Base-by-base conservation (phyloP, 768 basidiomycete species). In the Tephrocybe sp. region DNA sequence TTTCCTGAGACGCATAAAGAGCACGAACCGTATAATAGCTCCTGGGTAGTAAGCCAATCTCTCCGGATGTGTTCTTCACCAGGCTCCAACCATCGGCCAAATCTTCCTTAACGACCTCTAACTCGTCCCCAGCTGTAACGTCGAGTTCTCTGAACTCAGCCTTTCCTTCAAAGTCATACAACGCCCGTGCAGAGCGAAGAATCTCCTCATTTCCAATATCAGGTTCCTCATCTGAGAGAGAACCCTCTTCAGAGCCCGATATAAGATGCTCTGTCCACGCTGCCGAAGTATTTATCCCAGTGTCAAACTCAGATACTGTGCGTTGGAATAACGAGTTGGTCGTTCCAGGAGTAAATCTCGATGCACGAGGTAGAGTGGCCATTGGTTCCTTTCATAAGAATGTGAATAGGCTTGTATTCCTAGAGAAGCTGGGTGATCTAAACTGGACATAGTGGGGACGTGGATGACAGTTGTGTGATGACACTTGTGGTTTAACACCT, bases 111-210 rank as follows among this genome's bases (percentile, higher is more conserved):
- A 36, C 34, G 15, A 36, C 34, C 11, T 36, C 11, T 36, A 36
- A 36, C 9, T 12, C 34, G 15, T 90, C 86, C 11, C 90, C 89
- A 1, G 86, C 87, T 49, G 74, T 73, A 15, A 90, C 80, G 6
- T 64, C 73, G 20, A 92, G 74, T 65, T 92, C 90, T 38, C 83
- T 74, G 59, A 87, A 90, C 59, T 90, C 86, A 0, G 77, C 68
- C 64, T 88, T 86, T 36, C 90, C 90, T 60, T 85, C 79, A 63
- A 92, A 92, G 18, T 77, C 70, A 61, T 87, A 90, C 33, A 91
- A 67, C 11, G 86, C 86, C 37, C 89, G 77, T 9, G 87, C 90
- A 14, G 79, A 72, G 28, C 76, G 72, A 21, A 73, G 72, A 26
- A 65, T 65, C 38, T 67, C 63, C 23, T 65, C 69, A 21, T 72